Conservation (phyloP, 257 asterid genomes). For the Fraxinus cuspidata region DNA sequence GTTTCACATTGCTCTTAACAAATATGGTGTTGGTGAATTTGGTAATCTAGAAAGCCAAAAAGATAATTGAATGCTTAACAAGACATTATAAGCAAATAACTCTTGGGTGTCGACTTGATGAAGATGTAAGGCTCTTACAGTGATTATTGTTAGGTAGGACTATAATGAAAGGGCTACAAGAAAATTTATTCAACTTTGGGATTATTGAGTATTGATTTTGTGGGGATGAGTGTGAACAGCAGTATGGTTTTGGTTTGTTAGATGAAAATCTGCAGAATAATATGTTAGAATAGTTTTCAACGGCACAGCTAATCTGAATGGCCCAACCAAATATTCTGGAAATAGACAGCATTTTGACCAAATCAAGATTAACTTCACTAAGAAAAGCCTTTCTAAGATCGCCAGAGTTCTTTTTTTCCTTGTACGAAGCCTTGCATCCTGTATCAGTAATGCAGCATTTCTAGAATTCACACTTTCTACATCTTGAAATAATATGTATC, state of each 20-base stretch:
- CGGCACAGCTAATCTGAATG: constrained; percentile 34
- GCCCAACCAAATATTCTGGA: constrained; percentile 46
- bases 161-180: neutral
- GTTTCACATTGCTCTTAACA: constrained; percentile 14
- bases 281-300: constrained; percentile 26
- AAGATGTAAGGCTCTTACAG: no score
- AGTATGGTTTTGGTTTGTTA: neutral
- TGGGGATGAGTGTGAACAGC: neutral
- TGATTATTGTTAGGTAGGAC: no score
- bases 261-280: constrained; percentile 26
- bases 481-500: no score
- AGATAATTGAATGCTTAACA: constrained; percentile 7
- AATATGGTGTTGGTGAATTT: constrained; percentile 27
- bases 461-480: neutral
- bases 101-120: no score
- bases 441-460: neutral
- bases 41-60: constrained; percentile 29
- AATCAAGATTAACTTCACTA: constrained; percentile 9
- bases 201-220: neutral
- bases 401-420: neutral
- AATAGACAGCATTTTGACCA: constrained; percentile 36
- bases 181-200: neutral
- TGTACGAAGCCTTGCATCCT: neutral
- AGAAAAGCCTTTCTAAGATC: neutral
- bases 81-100: neutral